Evolutionary conservation across 225 moss, liverwort and hornwort species (phyloP), one percentile per base, ranked within the genome.

Genomic region (Bryoerythrophyllum caledonicum): DNA sequence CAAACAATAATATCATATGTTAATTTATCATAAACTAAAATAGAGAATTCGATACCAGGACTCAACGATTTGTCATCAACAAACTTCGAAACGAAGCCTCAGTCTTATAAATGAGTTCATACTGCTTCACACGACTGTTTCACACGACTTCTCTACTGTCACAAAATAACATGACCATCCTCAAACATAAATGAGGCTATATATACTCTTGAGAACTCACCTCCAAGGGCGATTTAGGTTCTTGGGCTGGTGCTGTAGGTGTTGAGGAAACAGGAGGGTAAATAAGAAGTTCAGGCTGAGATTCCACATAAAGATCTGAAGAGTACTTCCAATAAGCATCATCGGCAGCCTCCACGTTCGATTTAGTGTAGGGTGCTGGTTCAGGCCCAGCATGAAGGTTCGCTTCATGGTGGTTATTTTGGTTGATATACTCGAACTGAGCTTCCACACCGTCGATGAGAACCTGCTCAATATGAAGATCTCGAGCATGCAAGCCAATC

Each of bases 391-490:
- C 57, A 21, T 56, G 43, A 23, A 21, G 55, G 73, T 67, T 80
- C 40, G 53, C 67, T 44, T 84, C 83, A 65, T 68, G 16, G 57
- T 25, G 37, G 51, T 51, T 73, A 54, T 55, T 78, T 63, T 77
- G 89, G 83, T 77, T 79, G 8, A 35, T 60, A 65, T 90, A 74
- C 75, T 95, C 89, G 54, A 90, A 99, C 10, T 79, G 79, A 61
- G 91, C 90, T 27, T 84, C 79, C 41, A 89, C 78, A 25, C 93
- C 95, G 77, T 99, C 93, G 17, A 99, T 90, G 35, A 87, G 76
- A 81, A 99, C 94, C 72, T 88, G 86, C 79, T 91, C 95, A 57
- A 99, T 88, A 76, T 92, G 89, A 76, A 99, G 86, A 28, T 89
- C 90, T 40, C 85, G 87, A 53, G 93, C 91, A 80, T 95, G 91